Evolutionary conservation across 768 basidiomycete species (phyloP).

Genomic region (Collybiopsis confluens): DNA sequence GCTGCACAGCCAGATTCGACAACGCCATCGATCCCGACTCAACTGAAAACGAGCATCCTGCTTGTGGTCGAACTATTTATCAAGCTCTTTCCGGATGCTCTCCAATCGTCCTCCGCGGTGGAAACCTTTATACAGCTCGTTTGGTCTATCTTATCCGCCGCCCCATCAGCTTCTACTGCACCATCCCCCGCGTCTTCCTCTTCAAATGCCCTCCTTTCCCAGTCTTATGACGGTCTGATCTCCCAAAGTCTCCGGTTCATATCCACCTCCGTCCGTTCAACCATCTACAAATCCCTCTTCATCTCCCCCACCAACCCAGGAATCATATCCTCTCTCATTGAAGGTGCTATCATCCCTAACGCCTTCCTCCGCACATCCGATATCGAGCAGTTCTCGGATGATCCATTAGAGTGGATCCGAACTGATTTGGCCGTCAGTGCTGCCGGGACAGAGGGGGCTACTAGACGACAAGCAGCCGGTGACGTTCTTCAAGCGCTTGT

Average conservation of each 20-base stretch:
- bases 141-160: conserved; percentile 92
- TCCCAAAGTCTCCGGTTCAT: conserved; percentile 89
- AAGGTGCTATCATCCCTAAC: conserved; percentile 93
- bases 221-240: conserved; percentile 82
- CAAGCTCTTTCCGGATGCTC: conserved; percentile 77
- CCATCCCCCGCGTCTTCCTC: too few relatives aligned
- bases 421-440: conserved; percentile 72
- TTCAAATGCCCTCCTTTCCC: conserved; percentile 59
- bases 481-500: conserved; percentile 95
- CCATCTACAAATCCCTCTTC: conserved; percentile 67
- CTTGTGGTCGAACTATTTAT: conserved; percentile 89
- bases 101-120: conserved; percentile 59
- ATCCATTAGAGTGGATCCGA: conserved; percentile 92
- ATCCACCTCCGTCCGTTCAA: conserved; percentile 87
- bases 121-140: conserved; percentile 78
- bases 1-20: conserved; percentile 66
- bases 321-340: conserved; percentile 77
- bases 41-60: conserved; percentile 84
- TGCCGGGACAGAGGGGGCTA: conserved; percentile 66
- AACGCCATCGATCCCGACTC: conserved; percentile 81
- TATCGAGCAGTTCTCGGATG: conserved; percentile 94
- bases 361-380: conserved; percentile 85
- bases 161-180: conserved; percentile 26
- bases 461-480: conserved; percentile 87
- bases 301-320: conserved; percentile 82